Evolutionary conservation across 2,329 filamentous ascomycete genomes (phyloP).

Genomic region (Aspergillus fructus): DNA sequence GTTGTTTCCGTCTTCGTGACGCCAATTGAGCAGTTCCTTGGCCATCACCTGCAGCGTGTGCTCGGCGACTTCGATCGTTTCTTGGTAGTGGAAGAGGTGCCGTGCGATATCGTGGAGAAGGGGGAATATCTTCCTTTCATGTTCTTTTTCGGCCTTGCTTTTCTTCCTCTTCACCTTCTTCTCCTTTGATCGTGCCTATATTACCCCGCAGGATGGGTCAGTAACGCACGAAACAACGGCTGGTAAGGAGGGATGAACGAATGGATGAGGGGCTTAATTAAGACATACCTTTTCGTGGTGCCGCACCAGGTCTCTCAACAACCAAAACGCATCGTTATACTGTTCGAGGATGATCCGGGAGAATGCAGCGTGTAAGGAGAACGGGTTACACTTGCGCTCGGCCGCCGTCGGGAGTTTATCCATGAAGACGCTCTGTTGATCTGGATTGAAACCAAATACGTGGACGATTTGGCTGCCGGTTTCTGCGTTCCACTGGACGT

Average conservation of each 20-base stretch:
- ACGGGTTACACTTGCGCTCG: slow-evolving; percentile 16
- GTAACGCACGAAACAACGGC: background rate
- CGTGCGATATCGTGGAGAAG: slow-evolving; percentile 33
- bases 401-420: background rate
- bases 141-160: too few relatives aligned
- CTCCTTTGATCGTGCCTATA: slow-evolving; percentile 12
- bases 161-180: too few relatives aligned
- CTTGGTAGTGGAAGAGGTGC: slow-evolving; percentile 32
- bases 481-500: slow-evolving; percentile 21
- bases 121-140: slow-evolving; percentile 13
- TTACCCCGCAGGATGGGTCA: background rate
- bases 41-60: slow-evolving; percentile 27
- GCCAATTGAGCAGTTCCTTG: slow-evolving; percentile 20
- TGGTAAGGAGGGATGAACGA: too few relatives aligned
- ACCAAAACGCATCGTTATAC: slow-evolving; percentile 32
- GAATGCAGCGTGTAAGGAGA: slow-evolving; percentile 26
- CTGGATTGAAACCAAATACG: slow-evolving; percentile 13
- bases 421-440: background rate
- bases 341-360: slow-evolving; percentile 19
- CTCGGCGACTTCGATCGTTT: slow-evolving; percentile 33
- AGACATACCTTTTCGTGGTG: slow-evolving; percentile 28
- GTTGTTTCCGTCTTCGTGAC: slow-evolving; percentile 2
- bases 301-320: slow-evolving; percentile 29
- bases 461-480: slow-evolving; percentile 12
- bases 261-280: too few relatives aligned